These are phyloP conservation scores for Claviceps maximensis DNA, from an alignment of 2,329 filamentous ascomycete species.

Conservation along the genomic window DNA sequence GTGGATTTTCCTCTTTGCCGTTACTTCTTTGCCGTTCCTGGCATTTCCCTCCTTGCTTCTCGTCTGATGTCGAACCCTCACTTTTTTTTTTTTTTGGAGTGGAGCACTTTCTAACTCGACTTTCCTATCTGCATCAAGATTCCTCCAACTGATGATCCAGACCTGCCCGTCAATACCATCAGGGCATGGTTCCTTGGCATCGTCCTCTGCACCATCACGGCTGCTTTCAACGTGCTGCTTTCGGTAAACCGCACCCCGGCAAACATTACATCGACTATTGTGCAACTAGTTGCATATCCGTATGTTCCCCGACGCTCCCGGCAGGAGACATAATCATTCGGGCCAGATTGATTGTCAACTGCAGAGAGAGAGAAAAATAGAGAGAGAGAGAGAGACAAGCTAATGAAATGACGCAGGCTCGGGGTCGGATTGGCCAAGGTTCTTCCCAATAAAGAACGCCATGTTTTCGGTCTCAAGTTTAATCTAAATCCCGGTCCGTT, in stretches of 20 bases:
- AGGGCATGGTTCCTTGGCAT: constrained; percentile 46
- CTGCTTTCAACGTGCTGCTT: constrained; percentile 43
- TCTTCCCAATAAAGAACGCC: constrained; percentile 18
- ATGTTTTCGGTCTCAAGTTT: constrained; percentile 18
- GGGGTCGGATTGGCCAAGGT: constrained; percentile 19
- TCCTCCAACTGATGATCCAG: constrained; percentile 30
- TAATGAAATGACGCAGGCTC: constrained; percentile 7
- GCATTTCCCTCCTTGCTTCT: background rate
- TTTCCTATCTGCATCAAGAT: constrained; percentile 3
- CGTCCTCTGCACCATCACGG: constrained; percentile 43
- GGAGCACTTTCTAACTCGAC: too few relatives aligned
- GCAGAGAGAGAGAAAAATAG: too few relatives aligned
- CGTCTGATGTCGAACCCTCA: too few relatives aligned
- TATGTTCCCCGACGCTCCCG: constrained; percentile 5
- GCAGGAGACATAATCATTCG: too few relatives aligned
- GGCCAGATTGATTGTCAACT: too few relatives aligned
- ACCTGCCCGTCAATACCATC: constrained; percentile 41
- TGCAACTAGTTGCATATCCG: constrained; percentile 42
- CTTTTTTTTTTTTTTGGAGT: background rate
- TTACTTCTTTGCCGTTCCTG: background rate
- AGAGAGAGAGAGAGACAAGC: too few relatives aligned
- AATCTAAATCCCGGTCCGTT: constrained; percentile 27
- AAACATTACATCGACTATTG: constrained; percentile 37
- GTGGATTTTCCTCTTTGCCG: background rate
- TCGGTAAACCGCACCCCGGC: constrained; percentile 35